Evolutionary conservation across 345 rosid genomes (phyloP).

Genomic region (Citrus unshiu): DNA sequence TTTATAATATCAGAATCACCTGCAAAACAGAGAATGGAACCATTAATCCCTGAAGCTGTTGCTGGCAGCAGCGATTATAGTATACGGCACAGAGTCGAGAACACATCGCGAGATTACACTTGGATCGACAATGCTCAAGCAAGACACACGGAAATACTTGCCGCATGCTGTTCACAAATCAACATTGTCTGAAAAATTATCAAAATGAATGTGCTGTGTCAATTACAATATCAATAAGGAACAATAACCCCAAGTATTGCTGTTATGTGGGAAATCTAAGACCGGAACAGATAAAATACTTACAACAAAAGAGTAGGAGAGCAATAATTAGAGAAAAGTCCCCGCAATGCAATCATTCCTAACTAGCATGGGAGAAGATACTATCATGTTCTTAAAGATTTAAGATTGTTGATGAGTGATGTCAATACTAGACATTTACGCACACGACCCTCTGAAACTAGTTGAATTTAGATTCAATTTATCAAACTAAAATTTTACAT

Average conservation of each 20-base stretch:
- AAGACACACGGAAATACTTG: conserved; percentile 69
- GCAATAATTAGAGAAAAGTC: background rate
- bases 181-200: conserved; percentile 43
- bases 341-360: background rate
- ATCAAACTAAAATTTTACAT: background rate
- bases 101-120: conserved; percentile 19
- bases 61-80: background rate
- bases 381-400: background rate
- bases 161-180: conserved; percentile 85
- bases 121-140: conserved; percentile 65
- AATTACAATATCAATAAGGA: background rate
- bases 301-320: background rate
- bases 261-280: background rate
- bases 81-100: background rate
- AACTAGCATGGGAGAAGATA: background rate
- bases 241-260: background rate
- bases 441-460: background rate
- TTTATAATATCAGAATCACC: conserved; percentile 86
- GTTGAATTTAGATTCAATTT: background rate
- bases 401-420: no score
- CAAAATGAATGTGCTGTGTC: background rate
- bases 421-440: background rate
- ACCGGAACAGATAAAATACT: background rate
- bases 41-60: background rate
- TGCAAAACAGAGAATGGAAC: background rate